Percentiles rank a stretch among this genome's conserved stretches.
Evolutionary conservation across 495 filamentous ascomycete species (phyloP).

Genomic region (Hapsidospora chrysogenum): DNA sequence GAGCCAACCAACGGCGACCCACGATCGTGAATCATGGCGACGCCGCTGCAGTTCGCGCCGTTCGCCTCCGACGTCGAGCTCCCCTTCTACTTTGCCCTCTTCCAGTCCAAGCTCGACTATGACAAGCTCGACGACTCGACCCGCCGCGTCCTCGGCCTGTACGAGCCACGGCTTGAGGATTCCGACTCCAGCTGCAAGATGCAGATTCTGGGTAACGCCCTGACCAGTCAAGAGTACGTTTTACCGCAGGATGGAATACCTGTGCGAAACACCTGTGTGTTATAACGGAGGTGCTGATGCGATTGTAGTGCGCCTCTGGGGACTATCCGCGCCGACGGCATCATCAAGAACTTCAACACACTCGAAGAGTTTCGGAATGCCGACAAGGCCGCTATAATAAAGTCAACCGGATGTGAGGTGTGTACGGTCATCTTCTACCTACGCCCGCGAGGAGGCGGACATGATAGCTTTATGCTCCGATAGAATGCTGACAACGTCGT

Average conservation of each 20-base stretch:
- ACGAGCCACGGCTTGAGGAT: slow-evolving; percentile 60
- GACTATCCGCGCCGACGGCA: slow-evolving; percentile 72
- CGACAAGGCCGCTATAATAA: slow-evolving; percentile 55
- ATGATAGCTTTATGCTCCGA: slow-evolving; percentile 4
- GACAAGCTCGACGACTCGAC: slow-evolving; percentile 91
- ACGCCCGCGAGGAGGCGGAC: neutral
- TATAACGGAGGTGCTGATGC: too few species aligned
- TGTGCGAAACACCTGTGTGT: slow-evolving; percentile 2
- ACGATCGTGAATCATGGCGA: too few species aligned
- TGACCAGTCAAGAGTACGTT: slow-evolving; percentile 64
- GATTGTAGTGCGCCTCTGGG: slow-evolving; percentile 48
- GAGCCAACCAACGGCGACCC: too few species aligned
- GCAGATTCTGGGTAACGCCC: slow-evolving; percentile 74
- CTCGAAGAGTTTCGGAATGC: slow-evolving; percentile 76
- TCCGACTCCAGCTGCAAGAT: slow-evolving; percentile 62
- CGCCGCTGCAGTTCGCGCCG: slow-evolving; percentile 46
- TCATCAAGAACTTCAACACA: slow-evolving; percentile 92
- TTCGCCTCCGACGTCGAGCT: slow-evolving; percentile 91
- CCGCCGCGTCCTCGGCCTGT: slow-evolving; percentile 70
- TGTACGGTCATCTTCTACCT: slow-evolving; percentile 34
- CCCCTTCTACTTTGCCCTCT: slow-evolving; percentile 81
- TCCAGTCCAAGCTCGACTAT: slow-evolving; percentile 83
- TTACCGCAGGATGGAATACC: too few species aligned
- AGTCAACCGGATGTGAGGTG: slow-evolving; percentile 51
- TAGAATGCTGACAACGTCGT: too few species aligned